Conservation (phyloP, 495 filamentous ascomycete genomes). For the Durotheca rogersii region DNA sequence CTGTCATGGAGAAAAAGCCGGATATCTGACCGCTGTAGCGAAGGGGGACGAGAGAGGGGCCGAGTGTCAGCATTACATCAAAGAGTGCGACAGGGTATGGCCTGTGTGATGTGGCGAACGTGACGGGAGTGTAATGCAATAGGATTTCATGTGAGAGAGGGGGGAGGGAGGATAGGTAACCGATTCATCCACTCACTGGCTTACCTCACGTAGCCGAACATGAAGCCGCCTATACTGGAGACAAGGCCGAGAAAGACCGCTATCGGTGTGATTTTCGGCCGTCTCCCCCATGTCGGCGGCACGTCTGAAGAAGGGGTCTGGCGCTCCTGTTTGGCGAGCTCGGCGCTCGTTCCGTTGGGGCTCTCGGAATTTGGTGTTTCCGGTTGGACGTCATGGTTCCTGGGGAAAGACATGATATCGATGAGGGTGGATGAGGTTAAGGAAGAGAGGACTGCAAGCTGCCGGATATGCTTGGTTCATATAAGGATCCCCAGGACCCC, state of each 20-base stretch:
- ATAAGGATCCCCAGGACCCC: no score
- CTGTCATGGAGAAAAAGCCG: constrained; percentile 63
- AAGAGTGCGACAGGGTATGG: no score
- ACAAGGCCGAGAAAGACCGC: constrained; percentile 46
- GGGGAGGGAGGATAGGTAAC: no score
- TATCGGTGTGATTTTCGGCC: constrained; percentile 38
- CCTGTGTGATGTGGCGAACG: no score
- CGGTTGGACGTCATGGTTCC: constrained; percentile 22
- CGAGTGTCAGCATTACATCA: constrained; percentile 3
- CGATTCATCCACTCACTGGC: no score
- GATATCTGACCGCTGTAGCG: constrained; percentile 43
- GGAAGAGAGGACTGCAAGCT: constrained; percentile 6
- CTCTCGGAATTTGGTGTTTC: constrained; percentile 17
- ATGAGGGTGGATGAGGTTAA: constrained; percentile 2
- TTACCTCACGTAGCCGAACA: constrained; percentile 76
- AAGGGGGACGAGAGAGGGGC: neutral
- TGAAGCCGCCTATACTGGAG: constrained; percentile 73
- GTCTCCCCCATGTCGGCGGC: constrained; percentile 5
- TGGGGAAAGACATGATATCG: constrained; percentile 25
- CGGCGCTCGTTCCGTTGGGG: constrained; percentile 5
- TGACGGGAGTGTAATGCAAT: no score
- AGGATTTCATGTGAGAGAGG: no score
- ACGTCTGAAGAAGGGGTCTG: constrained; percentile 6
- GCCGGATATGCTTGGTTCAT: constrained; percentile 14
- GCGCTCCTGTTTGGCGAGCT: constrained; percentile 23